Conservation (phyloP, 2,329 filamentous ascomycete genomes). For the Trichoderma atroviride region DNA sequence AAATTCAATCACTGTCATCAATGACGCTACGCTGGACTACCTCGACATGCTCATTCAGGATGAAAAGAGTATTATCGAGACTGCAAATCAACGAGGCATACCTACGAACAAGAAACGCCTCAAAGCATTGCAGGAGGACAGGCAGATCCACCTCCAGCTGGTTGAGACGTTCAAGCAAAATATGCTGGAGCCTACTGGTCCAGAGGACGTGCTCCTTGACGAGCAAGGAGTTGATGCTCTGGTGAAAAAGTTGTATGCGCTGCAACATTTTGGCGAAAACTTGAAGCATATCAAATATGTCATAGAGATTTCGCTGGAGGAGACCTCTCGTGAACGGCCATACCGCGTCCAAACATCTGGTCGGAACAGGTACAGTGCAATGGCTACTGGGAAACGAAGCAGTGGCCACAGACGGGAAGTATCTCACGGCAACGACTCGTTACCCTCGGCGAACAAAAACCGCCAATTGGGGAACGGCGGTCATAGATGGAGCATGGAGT, state of each 20-base stretch:
- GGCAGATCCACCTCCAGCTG: conserved; percentile 26
- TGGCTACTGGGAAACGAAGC: not conserved
- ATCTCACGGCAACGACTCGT: not conserved
- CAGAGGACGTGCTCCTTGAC: conserved; percentile 14
- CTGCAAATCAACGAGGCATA: not conserved
- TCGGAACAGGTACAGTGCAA: not conserved
- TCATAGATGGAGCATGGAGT: not conserved
- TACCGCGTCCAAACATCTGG: not conserved
- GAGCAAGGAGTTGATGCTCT: conserved; percentile 2
- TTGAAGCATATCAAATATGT: conserved; percentile 21
- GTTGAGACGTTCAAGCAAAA: conserved; percentile 27
- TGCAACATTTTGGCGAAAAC: conserved; percentile 11
- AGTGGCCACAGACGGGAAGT: too few species aligned
- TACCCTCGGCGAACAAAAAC: not conserved
- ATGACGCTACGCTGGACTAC: conserved; percentile 19
- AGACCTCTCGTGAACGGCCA: conserved; percentile 14
- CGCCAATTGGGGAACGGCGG: not conserved
- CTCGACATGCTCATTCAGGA: conserved; percentile 21
- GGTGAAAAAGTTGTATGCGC: conserved; percentile 9
- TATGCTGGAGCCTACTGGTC: not conserved
- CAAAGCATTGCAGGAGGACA: conserved; percentile 17
- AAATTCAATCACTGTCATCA: conserved; percentile 6
- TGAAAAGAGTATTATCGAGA: not conserved
- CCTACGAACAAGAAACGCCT: conserved; percentile 24
- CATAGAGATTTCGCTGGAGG: not conserved